phyloP scores from a whole-genome alignment of 2,329 filamentous ascomycete genomes.

The Aspergillus jensenii region DNA sequence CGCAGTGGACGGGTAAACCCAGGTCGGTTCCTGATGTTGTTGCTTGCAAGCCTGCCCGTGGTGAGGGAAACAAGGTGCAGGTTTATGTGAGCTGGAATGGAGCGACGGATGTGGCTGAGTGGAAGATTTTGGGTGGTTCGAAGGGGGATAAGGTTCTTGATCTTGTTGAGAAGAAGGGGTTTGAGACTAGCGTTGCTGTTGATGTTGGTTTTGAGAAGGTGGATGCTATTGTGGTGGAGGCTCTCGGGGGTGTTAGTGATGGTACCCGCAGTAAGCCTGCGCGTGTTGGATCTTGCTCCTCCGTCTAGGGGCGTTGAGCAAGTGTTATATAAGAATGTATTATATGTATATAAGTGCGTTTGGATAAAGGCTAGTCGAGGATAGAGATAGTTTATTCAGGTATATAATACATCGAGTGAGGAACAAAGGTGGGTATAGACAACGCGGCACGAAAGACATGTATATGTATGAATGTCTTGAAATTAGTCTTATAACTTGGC shows the following conservation, averaged over 20 bases:
- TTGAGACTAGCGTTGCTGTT: conserved; percentile 7
- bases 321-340: too few relatives aligned
- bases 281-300: background rate
- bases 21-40: background rate
- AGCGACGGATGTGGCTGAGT: background rate
- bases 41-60: background rate
- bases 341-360: too few relatives aligned
- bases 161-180: background rate
- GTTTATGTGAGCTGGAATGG: conserved; percentile 11
- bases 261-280: background rate
- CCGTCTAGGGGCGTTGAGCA: too few relatives aligned
- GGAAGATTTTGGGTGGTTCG: background rate
- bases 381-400: background rate
- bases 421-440: background rate
- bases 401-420: background rate
- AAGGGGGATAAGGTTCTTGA: background rate
- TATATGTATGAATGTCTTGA: background rate
- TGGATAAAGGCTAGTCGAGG: too few relatives aligned
- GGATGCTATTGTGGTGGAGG: conserved; percentile 17
- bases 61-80: background rate
- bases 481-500: conserved; percentile 28
- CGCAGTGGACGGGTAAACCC: conserved; percentile 22
- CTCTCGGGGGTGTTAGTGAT: conserved; percentile 20
- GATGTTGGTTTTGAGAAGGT: background rate
- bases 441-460: background rate